Evolutionary conservation across 108 stramenopile genomes (phyloP).

Genomic region (Nitzschia putrida): DNA sequence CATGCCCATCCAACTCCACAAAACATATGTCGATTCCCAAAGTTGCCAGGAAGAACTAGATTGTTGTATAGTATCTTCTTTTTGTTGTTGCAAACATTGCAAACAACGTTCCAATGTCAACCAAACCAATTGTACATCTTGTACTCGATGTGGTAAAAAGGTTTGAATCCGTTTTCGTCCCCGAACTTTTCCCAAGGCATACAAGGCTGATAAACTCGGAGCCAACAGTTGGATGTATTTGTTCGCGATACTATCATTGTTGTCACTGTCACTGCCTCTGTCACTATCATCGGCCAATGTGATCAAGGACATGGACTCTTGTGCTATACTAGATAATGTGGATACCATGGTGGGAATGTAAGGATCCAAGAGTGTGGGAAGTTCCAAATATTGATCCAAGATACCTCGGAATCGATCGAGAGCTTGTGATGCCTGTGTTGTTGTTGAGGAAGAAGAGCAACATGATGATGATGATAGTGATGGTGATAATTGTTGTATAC

Average conservation of each 20-base stretch:
- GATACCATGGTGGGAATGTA: slow-evolving; percentile 75
- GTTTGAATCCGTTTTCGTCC: slow-evolving; percentile 87
- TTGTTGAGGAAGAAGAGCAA: background rate
- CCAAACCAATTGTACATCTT: slow-evolving; percentile 84
- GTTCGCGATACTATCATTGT: no score
- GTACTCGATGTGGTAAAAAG: slow-evolving; percentile 89
- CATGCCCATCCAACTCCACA: slow-evolving; percentile 96
- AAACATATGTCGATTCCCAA: slow-evolving; percentile 93
- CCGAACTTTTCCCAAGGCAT: slow-evolving; percentile 85
- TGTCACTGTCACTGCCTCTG: no score
- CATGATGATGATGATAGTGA: no score
- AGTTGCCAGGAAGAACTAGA: no score
- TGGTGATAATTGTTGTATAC: slow-evolving; percentile 9
- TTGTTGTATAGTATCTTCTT: no score
- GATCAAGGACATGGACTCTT: no score
- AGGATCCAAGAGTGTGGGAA: slow-evolving; percentile 86
- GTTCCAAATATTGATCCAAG: slow-evolving; percentile 93
- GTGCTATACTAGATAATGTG: no score
- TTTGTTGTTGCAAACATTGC: no score
- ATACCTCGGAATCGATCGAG: slow-evolving; percentile 52
- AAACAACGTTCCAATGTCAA: background rate
- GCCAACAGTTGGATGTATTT: no score
- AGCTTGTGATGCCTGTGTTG: slow-evolving; percentile 29
- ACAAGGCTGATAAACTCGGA: slow-evolving; percentile 56
- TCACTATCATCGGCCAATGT: no score